These are phyloP conservation scores for Salix exigua DNA, from an alignment of 345 rosid species.

Conservation along the genomic window DNA sequence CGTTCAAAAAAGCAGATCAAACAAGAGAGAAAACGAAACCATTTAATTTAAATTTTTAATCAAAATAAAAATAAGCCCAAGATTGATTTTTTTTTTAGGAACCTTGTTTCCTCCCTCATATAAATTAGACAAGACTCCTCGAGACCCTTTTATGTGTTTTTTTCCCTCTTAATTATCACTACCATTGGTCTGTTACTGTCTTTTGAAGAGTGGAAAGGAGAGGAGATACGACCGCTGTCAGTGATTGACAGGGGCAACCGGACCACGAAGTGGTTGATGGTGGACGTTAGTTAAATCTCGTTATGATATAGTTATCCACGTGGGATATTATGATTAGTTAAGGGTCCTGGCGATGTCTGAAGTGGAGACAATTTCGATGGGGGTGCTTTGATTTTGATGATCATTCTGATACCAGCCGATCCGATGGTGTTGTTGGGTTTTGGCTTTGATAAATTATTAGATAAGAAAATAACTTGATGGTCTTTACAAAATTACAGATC, in stretches of 20 bases:
- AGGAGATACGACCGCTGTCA: neutral
- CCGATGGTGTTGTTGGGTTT: neutral
- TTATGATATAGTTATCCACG: no score
- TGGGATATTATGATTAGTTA: no score
- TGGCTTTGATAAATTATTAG: no score
- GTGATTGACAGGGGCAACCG: neutral
- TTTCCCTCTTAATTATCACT: neutral
- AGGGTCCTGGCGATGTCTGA: neutral
- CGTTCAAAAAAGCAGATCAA: conserved; percentile 12
- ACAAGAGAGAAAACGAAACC: conserved; percentile 8
- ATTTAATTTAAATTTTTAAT: neutral
- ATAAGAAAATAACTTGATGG: no score
- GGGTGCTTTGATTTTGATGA: neutral
- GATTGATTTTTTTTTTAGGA: neutral
- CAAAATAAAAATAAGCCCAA: neutral
- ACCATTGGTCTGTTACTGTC: neutral
- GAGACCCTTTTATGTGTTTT: neutral
- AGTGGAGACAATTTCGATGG: neutral
- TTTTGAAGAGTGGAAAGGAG: neutral
- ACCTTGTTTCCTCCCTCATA: neutral
- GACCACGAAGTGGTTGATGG: neutral
- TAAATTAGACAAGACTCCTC: neutral
- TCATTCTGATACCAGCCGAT: neutral
- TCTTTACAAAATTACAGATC: no score
- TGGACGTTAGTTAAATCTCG: neutral